Conservation (phyloP, 1,139 yeast species). For the Suhomyces ambrosiae region DNA sequence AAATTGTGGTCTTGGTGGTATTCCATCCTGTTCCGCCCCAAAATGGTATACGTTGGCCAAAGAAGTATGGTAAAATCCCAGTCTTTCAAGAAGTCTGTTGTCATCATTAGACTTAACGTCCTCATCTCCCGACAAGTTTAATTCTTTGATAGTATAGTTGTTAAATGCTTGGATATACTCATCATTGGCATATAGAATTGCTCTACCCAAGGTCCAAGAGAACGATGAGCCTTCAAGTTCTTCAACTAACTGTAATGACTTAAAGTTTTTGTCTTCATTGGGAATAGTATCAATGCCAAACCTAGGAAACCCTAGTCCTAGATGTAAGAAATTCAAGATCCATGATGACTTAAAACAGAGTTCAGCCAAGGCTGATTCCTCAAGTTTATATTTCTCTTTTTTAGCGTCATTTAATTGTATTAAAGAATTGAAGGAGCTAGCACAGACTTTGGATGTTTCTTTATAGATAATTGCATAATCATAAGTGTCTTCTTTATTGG, state of each 20-base stretch:
- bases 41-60: constrained; percentile 48
- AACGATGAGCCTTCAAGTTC: constrained; percentile 65
- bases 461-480: constrained; percentile 44
- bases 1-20: constrained; percentile 49
- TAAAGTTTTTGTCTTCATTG: constrained; percentile 30
- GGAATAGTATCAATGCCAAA: constrained; percentile 46
- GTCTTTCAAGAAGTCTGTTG: constrained; percentile 7
- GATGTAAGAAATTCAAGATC: constrained; percentile 68
- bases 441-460: constrained; percentile 51
- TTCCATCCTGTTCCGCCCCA: constrained; percentile 56
- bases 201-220: constrained; percentile 86
- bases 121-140: not conserved
- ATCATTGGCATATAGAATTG: constrained; percentile 61
- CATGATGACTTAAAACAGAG: constrained; percentile 53
- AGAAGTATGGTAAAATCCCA: constrained; percentile 55
- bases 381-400: constrained; percentile 30
- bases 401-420: constrained; percentile 37
- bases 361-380: constrained; percentile 24
- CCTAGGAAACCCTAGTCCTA: constrained; percentile 73
- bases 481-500: constrained; percentile 20
- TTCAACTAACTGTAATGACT: constrained; percentile 63
- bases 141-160: constrained; percentile 23
- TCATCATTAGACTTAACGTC: not conserved
- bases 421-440: constrained; percentile 42
- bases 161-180: constrained; percentile 45